Evolutionary conservation across 768 basidiomycete genomes (phyloP), one percentile per base, ranked within the genome.

Genomic region (Amanita polypyramis): DNA sequence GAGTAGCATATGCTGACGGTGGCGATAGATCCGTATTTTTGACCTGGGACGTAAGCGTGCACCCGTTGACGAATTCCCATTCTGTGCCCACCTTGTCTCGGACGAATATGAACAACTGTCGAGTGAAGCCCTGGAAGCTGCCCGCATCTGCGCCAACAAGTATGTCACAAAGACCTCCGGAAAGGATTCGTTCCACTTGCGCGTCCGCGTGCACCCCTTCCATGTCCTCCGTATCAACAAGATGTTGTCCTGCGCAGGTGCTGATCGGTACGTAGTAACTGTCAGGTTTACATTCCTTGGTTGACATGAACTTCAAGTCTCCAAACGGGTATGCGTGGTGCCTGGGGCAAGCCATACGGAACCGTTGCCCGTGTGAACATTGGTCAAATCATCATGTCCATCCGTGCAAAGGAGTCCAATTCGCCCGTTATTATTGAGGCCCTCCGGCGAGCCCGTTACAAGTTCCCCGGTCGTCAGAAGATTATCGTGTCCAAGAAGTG

Each of bases 201-300:
- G 95, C 57, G 91, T 99, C 58, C 87, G 93, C 52, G 90, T 89
- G 50, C 95, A 99, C 73, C 96, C 95, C 36, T 96, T 85, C 90
- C 96, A 99, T 66, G 91, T 98, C 60, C 69, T 99, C 71, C 87
- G 96, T 54, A 96, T 96, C 82, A 96, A 98, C 87, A 98, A 99
- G 84, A 98, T 96, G 90, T 87, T 98, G 77, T 88, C 85, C 51
- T 98, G 96, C 65, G 96, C 96, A 58, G 95, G 96, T 58, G 94
- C 96, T 60, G 96, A 99, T 91, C 76, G 90, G 89, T 85, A 52
- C 39, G 79, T 64, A 5, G 4, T 23, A 39, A 27, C 30, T 17
- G n/a, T 10, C 20, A 5, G 27, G 5, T 12, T 50, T 34, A 35
- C 14, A 10, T 10, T 51, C 15, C 19, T 40, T 21, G n/a, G 2